phyloP scores from a whole-genome alignment of 2,329 filamentous ascomycete genomes.

The Colletotrichum euphorbiae region DNA sequence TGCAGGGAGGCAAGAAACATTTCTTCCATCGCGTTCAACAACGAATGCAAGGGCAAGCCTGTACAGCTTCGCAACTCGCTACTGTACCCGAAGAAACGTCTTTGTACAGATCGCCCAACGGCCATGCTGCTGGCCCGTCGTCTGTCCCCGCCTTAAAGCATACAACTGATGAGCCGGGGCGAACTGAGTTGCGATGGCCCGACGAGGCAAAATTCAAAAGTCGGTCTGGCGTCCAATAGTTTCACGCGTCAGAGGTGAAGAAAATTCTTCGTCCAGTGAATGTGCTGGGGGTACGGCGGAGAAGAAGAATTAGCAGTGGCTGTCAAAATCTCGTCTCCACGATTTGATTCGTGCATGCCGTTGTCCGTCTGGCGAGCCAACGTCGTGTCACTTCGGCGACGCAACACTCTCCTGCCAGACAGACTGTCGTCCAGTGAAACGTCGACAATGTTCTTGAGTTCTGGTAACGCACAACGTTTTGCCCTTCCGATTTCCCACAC shows the following conservation, averaged over 20 bases:
- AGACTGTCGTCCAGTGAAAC: slow-evolving; percentile 27
- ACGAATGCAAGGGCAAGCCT: slow-evolving; percentile 35
- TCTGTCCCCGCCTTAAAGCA: background rate
- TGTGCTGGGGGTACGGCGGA: slow-evolving; percentile 11
- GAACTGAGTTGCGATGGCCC: slow-evolving; percentile 12
- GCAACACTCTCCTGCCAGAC: slow-evolving; percentile 32
- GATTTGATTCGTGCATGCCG: slow-evolving; percentile 39
- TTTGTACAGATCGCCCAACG: background rate
- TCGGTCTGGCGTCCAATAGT: slow-evolving; percentile 28
- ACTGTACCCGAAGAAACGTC: slow-evolving; percentile 19
- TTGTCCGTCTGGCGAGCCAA: slow-evolving; percentile 31
- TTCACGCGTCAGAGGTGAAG: slow-evolving; percentile 6
- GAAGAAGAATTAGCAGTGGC: slow-evolving; percentile 15
- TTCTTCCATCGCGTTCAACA: slow-evolving; percentile 28
- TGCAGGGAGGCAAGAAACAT: slow-evolving; percentile 39
- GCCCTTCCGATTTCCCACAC: slow-evolving; percentile 16
- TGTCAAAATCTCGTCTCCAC: slow-evolving; percentile 14
- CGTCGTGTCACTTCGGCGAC: slow-evolving; percentile 32
- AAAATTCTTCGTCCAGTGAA: background rate
- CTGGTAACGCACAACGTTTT: slow-evolving; percentile 20
- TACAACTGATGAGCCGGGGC: background rate
- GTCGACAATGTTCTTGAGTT: slow-evolving; percentile 13
- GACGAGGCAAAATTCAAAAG: slow-evolving; percentile 29
- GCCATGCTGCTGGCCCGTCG: background rate
- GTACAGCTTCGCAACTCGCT: slow-evolving; percentile 7